Evolutionary conservation across 1,284 basidiomycete species (phyloP), one percentile per base, ranked within the genome.

Genomic region (Amylostereum chailletii): DNA sequence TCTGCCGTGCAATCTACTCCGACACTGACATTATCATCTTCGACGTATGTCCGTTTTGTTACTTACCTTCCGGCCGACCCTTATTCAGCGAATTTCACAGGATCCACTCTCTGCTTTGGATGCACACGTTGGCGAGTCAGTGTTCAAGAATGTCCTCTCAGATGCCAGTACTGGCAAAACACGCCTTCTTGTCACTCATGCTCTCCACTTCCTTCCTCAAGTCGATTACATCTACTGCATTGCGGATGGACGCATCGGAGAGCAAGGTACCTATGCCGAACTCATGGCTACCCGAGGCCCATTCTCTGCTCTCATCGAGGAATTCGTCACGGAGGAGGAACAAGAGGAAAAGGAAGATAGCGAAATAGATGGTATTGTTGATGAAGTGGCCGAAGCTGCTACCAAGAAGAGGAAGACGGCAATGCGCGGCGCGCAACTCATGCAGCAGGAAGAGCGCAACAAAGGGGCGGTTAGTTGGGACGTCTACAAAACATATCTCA

Each of bases 1-100:
- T 93, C 49, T 89, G 86, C 41, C 81, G 93, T 48, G 83, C 90
- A 0, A 83, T 94, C 51, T 96, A 95, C 68, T 88, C 79, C 59
- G 73, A 88, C 55, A 83, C 87, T 0, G 90, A 92, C 50, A 86
- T 95, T 52, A 83, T 92, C 57, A 85, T 94, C 31, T 84, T 92
- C 52, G 90, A 93, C 58, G 75, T 75, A 50, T 42, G 71, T 53
- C 30, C 34, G 38, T n/a, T 30, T 3, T 8, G 34, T 6, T 27
- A 42, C 26, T 5, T 2, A 38, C 3, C 19, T 29, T 37, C 45
- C 42, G 4, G 33, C 10, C 26, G 8, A 8, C 27, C 26, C 27
- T 41, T 42, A 9, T 51, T 34, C 26, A 47, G 26, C 41, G 42
- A 37, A 19, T 26, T 29, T 39, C 42, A 2, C 34, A 77, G 74